A percentile compares a stretch with the other conserved stretches of the same genome.
phyloP scores from a whole-genome alignment of 768 basidiomycete species.

The Tephrocybe sp. region DNA sequence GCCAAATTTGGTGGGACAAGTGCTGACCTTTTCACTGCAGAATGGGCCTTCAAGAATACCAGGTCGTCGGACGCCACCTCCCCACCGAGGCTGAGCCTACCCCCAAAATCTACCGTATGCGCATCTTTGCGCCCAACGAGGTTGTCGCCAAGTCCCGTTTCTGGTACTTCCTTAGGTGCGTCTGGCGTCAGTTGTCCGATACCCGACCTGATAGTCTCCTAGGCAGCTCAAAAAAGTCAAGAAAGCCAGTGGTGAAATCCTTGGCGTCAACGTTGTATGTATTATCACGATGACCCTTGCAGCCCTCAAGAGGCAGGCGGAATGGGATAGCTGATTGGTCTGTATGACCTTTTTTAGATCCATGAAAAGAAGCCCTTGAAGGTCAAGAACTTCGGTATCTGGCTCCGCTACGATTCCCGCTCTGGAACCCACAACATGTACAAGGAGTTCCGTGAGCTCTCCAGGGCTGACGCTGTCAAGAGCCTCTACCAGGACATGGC shows the following conservation, averaged over 20 bases:
- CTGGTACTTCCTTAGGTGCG: constrained; percentile 98
- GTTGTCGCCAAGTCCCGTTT: constrained; percentile 99
- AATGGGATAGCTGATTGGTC: constrained; percentile 58
- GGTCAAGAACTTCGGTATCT: constrained; percentile 99
- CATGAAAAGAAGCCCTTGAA: constrained; percentile 96
- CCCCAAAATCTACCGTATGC: constrained; percentile 99
- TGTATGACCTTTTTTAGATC: constrained; percentile 61
- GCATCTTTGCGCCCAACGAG: constrained; percentile 98
- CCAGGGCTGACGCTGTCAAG: constrained; percentile 93
- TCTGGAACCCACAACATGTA: constrained; percentile 99
- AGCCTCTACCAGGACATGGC: constrained; percentile 99
- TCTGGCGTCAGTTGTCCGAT: background rate
- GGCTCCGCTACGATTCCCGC: constrained; percentile 99
- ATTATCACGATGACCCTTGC: constrained; percentile 63
- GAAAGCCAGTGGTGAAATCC: constrained; percentile 98
- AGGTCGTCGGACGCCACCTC: constrained; percentile 96
- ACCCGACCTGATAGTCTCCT: constrained; percentile 4
- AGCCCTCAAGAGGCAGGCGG: constrained; percentile 86
- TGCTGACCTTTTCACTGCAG: constrained; percentile 23
- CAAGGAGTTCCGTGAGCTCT: constrained; percentile 98
- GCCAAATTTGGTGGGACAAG: constrained; percentile 11
- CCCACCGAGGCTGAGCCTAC: constrained; percentile 90
- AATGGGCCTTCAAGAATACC: constrained; percentile 89
- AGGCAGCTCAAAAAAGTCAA: constrained; percentile 99
- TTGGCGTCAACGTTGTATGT: constrained; percentile 96